phyloP scores from a whole-genome alignment of 164 flowering plant species.

The Aristolochia fimbriata region DNA sequence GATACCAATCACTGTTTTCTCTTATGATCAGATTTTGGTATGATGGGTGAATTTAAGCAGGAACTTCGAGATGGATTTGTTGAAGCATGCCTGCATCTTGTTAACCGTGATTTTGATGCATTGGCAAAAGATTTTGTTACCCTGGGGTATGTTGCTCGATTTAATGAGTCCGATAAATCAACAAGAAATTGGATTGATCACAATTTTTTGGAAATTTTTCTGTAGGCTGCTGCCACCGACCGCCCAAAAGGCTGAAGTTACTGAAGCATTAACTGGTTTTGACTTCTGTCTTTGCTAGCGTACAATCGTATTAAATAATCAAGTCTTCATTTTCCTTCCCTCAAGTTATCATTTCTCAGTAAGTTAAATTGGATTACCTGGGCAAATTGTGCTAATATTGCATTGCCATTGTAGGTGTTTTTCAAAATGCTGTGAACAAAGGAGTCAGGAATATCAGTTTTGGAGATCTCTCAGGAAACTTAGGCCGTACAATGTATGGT shows the following conservation, averaged over 20 bases:
- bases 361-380: background rate
- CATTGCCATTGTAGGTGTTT: slow-evolving; percentile 45
- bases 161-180: slow-evolving; percentile 1
- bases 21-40: slow-evolving; percentile 76
- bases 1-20: slow-evolving; percentile 3
- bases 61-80: slow-evolving; percentile 91
- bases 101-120: slow-evolving; percentile 90
- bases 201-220: slow-evolving; percentile 1
- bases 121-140: slow-evolving; percentile 87
- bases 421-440: slow-evolving; percentile 69
- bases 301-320: too few relatives aligned
- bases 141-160: slow-evolving; percentile 55
- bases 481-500: slow-evolving; percentile 88
- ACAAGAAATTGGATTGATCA: slow-evolving; percentile 2
- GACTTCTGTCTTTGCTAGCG: background rate
- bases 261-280: slow-evolving; percentile 86
- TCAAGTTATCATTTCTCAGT: background rate
- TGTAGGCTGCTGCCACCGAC: slow-evolving; percentile 91
- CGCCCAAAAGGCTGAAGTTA: slow-evolving; percentile 73
- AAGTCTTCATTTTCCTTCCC: slow-evolving; percentile 1
- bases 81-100: slow-evolving; percentile 96
- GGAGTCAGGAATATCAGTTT: slow-evolving; percentile 87
- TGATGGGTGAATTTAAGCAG: slow-evolving; percentile 97
- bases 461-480: slow-evolving; percentile 85
- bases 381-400: background rate